Evolutionary conservation across 805 yeast species (phyloP).

Genomic region (Kluyveromyces siamensis): DNA sequence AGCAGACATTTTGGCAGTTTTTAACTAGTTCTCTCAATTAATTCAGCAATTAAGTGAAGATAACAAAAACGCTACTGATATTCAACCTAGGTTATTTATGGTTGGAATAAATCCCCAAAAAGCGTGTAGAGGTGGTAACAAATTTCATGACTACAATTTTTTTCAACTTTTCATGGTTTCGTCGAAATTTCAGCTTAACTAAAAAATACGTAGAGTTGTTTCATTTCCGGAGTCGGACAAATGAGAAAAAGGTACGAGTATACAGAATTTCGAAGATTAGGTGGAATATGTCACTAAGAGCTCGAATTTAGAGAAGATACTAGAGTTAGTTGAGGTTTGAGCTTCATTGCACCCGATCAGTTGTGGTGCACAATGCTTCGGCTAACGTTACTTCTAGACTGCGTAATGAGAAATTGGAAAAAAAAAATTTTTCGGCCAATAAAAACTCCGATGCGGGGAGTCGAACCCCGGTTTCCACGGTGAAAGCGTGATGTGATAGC

Average conservation of each 20-base stretch:
- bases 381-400: no score
- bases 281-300: no score
- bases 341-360: no score
- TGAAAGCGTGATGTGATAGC: constrained; percentile 29
- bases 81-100: no score
- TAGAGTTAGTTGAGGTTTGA: no score
- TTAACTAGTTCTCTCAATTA: neutral
- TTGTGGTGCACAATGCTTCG: no score
- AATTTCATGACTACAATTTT: neutral
- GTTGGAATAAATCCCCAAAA: no score
- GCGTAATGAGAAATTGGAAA: neutral
- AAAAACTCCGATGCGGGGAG: constrained; percentile 27
- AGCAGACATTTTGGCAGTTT: constrained; percentile 41
- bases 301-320: no score
- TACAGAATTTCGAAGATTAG: no score
- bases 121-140: no score
- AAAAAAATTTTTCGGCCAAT: constrained; percentile 2
- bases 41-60: neutral
- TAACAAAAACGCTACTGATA: neutral
- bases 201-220: neutral
- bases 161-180: neutral
- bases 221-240: neutral
- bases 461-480: constrained; percentile 31
- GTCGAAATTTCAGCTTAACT: neutral
- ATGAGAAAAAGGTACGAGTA: neutral